These are phyloP conservation scores for Fusarium siculi DNA, from an alignment of 2,329 filamentous ascomycete genomes.

Conservation along the genomic window DNA sequence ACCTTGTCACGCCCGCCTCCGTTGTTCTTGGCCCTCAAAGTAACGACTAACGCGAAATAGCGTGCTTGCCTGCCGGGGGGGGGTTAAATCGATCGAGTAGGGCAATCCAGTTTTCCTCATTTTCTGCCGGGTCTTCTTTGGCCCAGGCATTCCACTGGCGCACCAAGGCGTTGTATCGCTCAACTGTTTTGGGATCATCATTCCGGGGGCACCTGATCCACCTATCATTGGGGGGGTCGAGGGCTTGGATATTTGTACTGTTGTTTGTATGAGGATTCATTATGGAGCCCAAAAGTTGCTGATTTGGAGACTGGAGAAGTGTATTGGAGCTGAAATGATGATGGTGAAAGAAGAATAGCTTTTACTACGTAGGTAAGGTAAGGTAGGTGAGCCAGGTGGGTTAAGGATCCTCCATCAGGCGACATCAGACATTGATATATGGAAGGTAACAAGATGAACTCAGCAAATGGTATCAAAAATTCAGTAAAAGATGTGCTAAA, in stretches of 20 bases:
- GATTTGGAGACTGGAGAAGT: not conserved
- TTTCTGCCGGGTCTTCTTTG: not conserved
- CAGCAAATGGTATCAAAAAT: no score
- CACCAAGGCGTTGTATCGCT: not conserved
- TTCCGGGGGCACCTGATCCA: not conserved
- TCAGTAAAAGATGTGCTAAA: not conserved
- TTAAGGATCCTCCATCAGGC: no score
- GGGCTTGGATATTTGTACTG: not conserved
- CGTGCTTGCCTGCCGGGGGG: fast-evolving
- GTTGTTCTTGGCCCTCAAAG: fast-evolving
- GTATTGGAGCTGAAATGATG: not conserved
- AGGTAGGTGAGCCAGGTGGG: no score
- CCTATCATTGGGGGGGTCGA: not conserved
- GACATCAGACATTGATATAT: no score
- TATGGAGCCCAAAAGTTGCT: not conserved
- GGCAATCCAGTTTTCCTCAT: not conserved
- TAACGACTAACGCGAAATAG: not conserved
- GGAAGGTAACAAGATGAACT: no score
- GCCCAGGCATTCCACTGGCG: not conserved
- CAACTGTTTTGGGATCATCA: no score
- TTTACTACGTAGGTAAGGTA: no score
- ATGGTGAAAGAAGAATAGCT: not conserved
- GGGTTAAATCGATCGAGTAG: not conserved
- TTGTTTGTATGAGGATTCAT: not conserved
- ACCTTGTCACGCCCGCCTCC: not conserved